Base-by-base conservation (phyloP, 2,329 filamentous ascomycete genomes). In the Epichloe scottii region DNA sequence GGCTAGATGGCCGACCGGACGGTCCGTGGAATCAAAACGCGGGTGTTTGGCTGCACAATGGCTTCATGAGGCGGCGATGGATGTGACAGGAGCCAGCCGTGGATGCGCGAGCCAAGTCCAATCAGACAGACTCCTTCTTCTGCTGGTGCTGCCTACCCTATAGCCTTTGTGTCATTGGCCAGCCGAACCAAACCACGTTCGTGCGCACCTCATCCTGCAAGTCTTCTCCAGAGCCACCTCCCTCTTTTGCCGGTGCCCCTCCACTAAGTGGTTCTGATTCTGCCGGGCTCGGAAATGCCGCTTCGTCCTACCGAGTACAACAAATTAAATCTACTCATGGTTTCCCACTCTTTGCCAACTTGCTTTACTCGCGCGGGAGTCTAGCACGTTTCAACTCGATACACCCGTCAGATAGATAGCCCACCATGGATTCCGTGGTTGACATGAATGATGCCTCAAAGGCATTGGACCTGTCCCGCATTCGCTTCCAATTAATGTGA, bases 401-500 rank as follows among this genome's bases (percentile, higher is more conserved):
- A 12, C 40, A 23, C 21, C 11, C 23, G 12, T 42, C 21, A n/a
- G n/a, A 3, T 11, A 12, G 14, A 17, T 17, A n/a, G 43, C 47
- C 37, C 60, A 69, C 56, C 50, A 98, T 98, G 93, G 93, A 98
- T 66, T 77, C 87, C 17, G 81, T 89, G 46, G 89, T 97, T 62
- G 89, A 96, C 66, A 81, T 95, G 54, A 87, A 83, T 39, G 87
- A 97, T 69, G 80, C 84, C 63, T 81, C 81, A 58, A 87, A 88
- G 72, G 90, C 91, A 15, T 74, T 98, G 61, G 90, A 97, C 66
- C 79, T 98, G 46, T 78, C 82, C 56, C 89, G 93, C 64, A 98
- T 97, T 66, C 87, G 93, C 56, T 95, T 89, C 69, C 89, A 95
- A 68, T 73, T 96, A 55, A 94, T 95, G 90, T 94, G 70, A 69